These are phyloP conservation scores for Lanzia echinophila DNA, from an alignment of 2,329 filamentous ascomycete genomes.

Conservation along the genomic window DNA sequence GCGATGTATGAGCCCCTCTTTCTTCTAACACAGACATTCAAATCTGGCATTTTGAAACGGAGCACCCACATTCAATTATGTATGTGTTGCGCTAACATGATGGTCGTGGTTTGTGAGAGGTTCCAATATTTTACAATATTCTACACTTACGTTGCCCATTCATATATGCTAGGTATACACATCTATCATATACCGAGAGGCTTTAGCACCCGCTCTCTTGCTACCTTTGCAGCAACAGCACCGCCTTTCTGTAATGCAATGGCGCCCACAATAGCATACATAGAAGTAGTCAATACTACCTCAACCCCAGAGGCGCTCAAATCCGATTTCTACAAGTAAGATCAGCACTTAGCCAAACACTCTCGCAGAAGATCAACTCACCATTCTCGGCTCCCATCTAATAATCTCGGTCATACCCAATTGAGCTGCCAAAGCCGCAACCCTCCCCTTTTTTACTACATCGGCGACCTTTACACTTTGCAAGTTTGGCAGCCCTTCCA, in stretches of 20 bases:
- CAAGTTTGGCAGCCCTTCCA: slow-evolving; percentile 70
- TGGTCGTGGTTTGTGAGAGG: neutral
- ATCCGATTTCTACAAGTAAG: slow-evolving; percentile 51
- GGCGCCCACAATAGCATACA: slow-evolving; percentile 85
- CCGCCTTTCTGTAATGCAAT: slow-evolving; percentile 83
- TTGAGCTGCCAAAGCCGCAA: slow-evolving; percentile 61
- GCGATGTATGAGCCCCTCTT: no score
- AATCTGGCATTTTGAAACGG: no score
- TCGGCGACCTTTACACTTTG: slow-evolving; percentile 51
- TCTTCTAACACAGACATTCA: no score
- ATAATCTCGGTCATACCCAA: slow-evolving; percentile 70
- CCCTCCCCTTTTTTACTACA: slow-evolving; percentile 55
- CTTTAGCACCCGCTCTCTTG: slow-evolving; percentile 54
- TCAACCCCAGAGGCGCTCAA: slow-evolving; percentile 67
- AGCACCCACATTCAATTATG: neutral
- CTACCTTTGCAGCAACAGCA: slow-evolving; percentile 65
- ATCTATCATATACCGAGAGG: slow-evolving; percentile 27
- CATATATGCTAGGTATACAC: slow-evolving; percentile 23
- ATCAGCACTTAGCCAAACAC: slow-evolving; percentile 16
- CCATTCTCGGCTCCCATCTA: slow-evolving; percentile 82
- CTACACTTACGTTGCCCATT: slow-evolving; percentile 4
- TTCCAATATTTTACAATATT: slow-evolving; percentile 9
- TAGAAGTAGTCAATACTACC: slow-evolving; percentile 65
- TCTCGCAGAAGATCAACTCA: slow-evolving; percentile 32
- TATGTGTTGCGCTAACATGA: slow-evolving; percentile 6